Evolutionary conservation across 371 early-diverging fungal genomes (phyloP).

Genomic region (Mortierella sp.): DNA sequence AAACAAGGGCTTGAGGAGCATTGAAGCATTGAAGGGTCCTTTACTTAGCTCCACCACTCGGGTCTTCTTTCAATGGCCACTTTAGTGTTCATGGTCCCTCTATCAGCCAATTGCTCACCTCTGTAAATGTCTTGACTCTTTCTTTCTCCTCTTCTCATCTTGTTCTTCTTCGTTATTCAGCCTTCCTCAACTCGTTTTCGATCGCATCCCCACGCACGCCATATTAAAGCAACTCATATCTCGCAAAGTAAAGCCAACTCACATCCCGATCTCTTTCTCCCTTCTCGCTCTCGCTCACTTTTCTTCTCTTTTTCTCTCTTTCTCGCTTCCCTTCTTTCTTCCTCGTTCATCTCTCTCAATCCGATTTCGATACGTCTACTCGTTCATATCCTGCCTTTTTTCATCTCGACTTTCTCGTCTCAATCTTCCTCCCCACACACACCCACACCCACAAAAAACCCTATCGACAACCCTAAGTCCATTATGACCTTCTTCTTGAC

Average conservation of each 20-base stretch:
- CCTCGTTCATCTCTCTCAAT: neutral
- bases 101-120: neutral
- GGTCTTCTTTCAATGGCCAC: neutral
- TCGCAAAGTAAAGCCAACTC: neutral
- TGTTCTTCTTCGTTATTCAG: neutral
- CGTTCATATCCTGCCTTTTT: neutral
- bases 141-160: neutral
- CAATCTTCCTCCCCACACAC: neutral
- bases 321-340: neutral
- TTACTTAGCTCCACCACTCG: neutral
- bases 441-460: neutral
- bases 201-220: neutral
- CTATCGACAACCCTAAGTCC: neutral
- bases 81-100: neutral
- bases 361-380: neutral
- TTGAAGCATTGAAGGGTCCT: neutral
- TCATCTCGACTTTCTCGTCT: neutral
- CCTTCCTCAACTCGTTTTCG: neutral
- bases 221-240: neutral
- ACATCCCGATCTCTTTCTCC: neutral
- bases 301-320: neutral
- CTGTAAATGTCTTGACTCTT: neutral
- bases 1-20: no score
- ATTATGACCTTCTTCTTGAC: constrained; percentile 8
- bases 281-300: neutral